Evolutionary conservation across 441 rosid genomes (phyloP), one percentile per base, ranked within the genome.

Genomic region (Flueggea neowawraea): DNA sequence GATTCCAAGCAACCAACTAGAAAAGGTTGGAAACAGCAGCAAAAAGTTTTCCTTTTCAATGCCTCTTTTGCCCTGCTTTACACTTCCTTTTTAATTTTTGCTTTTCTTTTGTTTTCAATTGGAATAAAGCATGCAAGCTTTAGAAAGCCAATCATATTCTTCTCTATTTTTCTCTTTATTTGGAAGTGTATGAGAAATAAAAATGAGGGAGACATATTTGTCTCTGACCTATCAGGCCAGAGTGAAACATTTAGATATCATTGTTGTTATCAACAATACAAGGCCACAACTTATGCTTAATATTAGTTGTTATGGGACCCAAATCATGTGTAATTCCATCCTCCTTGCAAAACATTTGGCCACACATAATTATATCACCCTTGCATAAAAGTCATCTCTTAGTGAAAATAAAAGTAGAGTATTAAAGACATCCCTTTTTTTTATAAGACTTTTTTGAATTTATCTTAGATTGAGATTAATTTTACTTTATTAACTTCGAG

Each of bases 1-100:
- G 76, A 80, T 82, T 78, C 80, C 77, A 72, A 62, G 69, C 59
- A 69, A 73, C 74, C 67, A 61, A 50, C 75, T 68, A 12, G 63
- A 22, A 53, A 16, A 55, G 69, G 68, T 43, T 43, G n/a, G 49
- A 67, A 74, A 74, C 68, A 69, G 13, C 17, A 57, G 48, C 17
- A 61, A 69, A 74, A 73, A 74, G 73, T 47, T 54, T 63, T 51
- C 52, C 58, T 71, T 75, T 62, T 55, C 33, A 47, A 16, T 10
- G 41, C 12, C 13, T 65, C 72, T 70, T 57, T 60, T 55, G 44
- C 65, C 63, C 51, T 52, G 49, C 54, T 63, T 58, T 61, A 48
- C 60, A 31, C 55, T 39, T 41, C 52, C 31, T 43, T 61, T 69
- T 51, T 22, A 4, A 39, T 15, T 33, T 57, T 17, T 13, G 17